Conservation (phyloP, 371 early-diverging fungal genomes). For the Circinella umbellata region DNA sequence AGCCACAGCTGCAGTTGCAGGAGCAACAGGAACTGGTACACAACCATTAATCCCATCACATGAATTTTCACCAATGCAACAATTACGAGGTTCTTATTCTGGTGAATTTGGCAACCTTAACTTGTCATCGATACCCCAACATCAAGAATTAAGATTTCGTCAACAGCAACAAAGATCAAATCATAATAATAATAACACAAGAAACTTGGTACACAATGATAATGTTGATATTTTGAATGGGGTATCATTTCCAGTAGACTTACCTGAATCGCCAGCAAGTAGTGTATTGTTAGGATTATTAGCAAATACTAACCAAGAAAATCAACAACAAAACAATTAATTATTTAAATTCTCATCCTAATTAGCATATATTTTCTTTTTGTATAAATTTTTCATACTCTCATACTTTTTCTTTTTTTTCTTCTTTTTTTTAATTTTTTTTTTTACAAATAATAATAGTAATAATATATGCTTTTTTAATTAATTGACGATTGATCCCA, state of each 20-base stretch:
- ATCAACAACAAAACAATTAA: background rate
- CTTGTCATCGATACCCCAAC: constrained; percentile 11
- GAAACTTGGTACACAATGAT: constrained; percentile 34
- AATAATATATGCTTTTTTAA: background rate
- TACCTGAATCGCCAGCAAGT: constrained; percentile 17
- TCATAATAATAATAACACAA: background rate
- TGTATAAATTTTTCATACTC: background rate
- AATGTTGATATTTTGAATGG: constrained; percentile 45
- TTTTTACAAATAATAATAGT: background rate
- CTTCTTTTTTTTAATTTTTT: background rate
- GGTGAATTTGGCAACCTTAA: constrained; percentile 1
- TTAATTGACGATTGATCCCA: background rate
- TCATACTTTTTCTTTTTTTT: background rate
- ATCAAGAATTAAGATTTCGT: constrained; percentile 11
- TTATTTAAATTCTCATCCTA: background rate
- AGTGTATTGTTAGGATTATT: constrained; percentile 21
- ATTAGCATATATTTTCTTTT: too few relatives aligned
- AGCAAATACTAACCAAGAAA: constrained; percentile 2
- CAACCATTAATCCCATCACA: constrained; percentile 25
- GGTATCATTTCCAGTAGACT: constrained; percentile 25
- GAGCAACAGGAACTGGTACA: background rate
- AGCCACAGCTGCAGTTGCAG: constrained; percentile 9
- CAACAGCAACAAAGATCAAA: constrained; percentile 4
- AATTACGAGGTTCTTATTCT: background rate
- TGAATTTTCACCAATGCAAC: constrained; percentile 20